These are phyloP conservation scores for Paecilomyces variotii DNA, from an alignment of 2,329 filamentous ascomycete species.

Conservation along the genomic window DNA sequence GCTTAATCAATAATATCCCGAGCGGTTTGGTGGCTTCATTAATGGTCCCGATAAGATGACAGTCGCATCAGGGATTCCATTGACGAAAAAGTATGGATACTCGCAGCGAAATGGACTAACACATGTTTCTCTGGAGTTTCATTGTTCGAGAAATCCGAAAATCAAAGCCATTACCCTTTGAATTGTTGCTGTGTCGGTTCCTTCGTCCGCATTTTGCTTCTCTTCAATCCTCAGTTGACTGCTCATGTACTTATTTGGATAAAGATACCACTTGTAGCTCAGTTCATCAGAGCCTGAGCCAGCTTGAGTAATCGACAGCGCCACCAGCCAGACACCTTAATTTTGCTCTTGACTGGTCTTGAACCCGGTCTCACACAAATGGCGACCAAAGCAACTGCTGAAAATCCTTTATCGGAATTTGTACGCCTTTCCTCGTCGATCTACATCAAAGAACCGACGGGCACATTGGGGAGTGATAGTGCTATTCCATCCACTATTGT, in stretches of 20 bases:
- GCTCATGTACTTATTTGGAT: background rate
- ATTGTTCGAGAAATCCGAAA: background rate
- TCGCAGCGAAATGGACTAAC: background rate
- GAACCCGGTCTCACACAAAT: background rate
- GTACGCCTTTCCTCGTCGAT: conserved; percentile 29
- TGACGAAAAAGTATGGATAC: too few species aligned
- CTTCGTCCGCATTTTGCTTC: background rate
- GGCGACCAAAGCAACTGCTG: background rate
- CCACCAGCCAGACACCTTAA: background rate
- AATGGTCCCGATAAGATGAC: too few species aligned
- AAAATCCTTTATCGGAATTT: conserved; percentile 21
- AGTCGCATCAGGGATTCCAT: too few species aligned
- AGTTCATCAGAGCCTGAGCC: background rate
- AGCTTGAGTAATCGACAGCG: background rate
- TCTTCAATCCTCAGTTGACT: background rate
- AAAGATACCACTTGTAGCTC: background rate
- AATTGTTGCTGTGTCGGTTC: background rate
- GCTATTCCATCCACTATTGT: conserved; percentile 29
- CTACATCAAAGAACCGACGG: conserved; percentile 29
- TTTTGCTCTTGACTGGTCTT: background rate
- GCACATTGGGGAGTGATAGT: conserved; percentile 2
- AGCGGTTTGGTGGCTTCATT: too few species aligned
- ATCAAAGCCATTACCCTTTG: background rate
- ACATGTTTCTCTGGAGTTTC: background rate
- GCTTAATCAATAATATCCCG: too few species aligned